Evolutionary conservation across 495 filamentous ascomycete species (phyloP).

Genomic region (Beverwykella pulmonaria): DNA sequence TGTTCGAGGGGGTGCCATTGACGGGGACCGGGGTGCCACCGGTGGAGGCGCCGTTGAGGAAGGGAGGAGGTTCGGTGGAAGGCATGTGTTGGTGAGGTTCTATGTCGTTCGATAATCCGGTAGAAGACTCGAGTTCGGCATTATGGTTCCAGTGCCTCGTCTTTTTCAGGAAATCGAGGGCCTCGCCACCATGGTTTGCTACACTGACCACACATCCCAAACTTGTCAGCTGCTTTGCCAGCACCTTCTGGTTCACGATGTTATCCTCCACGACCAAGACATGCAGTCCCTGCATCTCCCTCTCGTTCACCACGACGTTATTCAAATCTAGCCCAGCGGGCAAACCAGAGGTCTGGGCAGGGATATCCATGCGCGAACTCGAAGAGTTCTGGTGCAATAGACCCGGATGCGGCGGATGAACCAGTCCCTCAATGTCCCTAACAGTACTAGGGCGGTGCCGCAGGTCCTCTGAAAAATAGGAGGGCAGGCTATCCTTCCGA

Average conservation of each 20-base stretch:
- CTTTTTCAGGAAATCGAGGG: slow-evolving; percentile 36
- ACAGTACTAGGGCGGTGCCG: neutral
- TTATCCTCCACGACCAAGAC: slow-evolving; percentile 45
- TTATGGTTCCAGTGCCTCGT: slow-evolving; percentile 22
- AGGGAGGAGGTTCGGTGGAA: too few relatives aligned
- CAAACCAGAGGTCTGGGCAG: neutral
- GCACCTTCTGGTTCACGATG: slow-evolving; percentile 44
- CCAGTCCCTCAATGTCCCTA: neutral
- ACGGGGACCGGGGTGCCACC: too few relatives aligned
- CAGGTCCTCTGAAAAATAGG: slow-evolving; percentile 1
- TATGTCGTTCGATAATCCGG: neutral
- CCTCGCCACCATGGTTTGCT: slow-evolving; percentile 45
- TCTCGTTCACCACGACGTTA: neutral
- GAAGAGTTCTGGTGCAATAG: neutral
- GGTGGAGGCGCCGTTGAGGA: too few relatives aligned
- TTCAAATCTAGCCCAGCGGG: neutral
- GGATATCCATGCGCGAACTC: neutral
- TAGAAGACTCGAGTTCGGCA: neutral
- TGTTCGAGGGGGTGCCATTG: too few relatives aligned
- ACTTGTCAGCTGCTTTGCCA: slow-evolving; percentile 39
- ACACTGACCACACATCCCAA: slow-evolving; percentile 39
- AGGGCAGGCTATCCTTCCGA: neutral
- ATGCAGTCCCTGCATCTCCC: slow-evolving; percentile 12
- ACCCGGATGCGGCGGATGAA: neutral
- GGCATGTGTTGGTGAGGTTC: neutral